Evolutionary conservation across 1,139 yeast genomes (phyloP), one percentile per base, ranked within the genome.

Genomic region (Blastobotrys aristatus): DNA sequence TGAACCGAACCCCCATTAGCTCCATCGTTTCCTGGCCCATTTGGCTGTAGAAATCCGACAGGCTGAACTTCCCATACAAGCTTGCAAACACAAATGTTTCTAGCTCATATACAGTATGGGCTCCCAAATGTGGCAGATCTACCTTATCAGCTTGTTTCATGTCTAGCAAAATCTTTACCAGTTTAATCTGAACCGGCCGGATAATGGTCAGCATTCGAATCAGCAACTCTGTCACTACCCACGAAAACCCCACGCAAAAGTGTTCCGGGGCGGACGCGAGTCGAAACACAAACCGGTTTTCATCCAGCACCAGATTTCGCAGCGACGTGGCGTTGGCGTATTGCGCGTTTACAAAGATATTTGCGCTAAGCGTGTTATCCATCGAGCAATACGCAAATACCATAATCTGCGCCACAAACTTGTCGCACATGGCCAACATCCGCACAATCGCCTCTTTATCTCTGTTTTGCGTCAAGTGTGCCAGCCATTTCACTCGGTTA

Each of bases 361-460:
- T 3, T 7, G 38, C 21, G 18, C n/a, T 8, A 6, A 24, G 10
- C 27, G 27, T 24, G 10, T 10, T 10, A 24, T 10, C 27, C 7
- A 34, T 34, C 18, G 38, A 34, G 21, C 44, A 40, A 4, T 27
- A 32, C 8, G 37, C 30, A 5, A 40, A 13, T 2, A 31, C 22
- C 37, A 40, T 31, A 10, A 40, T 18, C 14, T 10, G n/a, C 6
- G 27, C 37, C 7, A 22, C 31, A 6, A 40, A 24, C 8, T 26
- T 29, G 22, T 40, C 44, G 21, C 44, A 40, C 30, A 14, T 29
- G 8, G 31, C 44, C 8, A 40, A 30, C 18, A 30, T n/a, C 11
- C 30, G 36, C 5, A 40, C 36, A 13, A 40, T 18, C 17, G 31
- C 13, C 26, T 18, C 20, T n/a, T 20, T 18, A 31, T 40, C 36